A percentile compares a stretch with the other conserved stretches of the same genome.
phyloP scores from a whole-genome alignment of 352 stramenopile genomes.

The Phytophthora citrophthora region DNA sequence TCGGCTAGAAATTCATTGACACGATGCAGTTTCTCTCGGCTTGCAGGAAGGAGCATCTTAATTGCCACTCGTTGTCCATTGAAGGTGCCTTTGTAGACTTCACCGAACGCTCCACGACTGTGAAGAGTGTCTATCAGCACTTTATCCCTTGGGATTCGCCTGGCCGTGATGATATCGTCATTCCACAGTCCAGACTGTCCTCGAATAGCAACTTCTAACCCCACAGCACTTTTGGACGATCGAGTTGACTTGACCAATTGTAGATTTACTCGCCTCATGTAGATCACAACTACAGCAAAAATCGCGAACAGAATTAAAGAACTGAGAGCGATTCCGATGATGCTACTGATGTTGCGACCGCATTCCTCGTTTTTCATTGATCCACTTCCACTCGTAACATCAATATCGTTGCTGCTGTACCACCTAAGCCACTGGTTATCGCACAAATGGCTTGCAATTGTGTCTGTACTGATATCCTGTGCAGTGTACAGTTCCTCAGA shows the following conservation, averaged over 20 bases:
- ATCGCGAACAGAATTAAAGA: neutral
- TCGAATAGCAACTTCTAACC: neutral
- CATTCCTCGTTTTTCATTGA: no score
- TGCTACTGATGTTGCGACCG: neutral
- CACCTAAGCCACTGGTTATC: neutral
- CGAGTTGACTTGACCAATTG: conserved; percentile 3
- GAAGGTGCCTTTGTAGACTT: conserved; percentile 42
- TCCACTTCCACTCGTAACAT: neutral
- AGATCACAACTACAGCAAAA: neutral
- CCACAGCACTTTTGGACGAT: neutral
- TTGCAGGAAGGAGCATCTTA: conserved; percentile 40
- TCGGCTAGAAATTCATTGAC: conserved; percentile 45
- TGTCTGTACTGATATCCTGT: neutral
- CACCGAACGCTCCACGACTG: conserved; percentile 34
- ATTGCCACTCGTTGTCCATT: conserved; percentile 40
- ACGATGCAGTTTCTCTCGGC: conserved; percentile 20
- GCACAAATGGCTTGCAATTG: conserved; percentile 8
- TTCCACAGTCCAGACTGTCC: conserved; percentile 25
- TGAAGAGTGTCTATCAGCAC: conserved; percentile 22
- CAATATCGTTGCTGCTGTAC: conserved; percentile 19
- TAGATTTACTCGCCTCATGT: neutral
- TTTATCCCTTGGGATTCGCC: conserved; percentile 39
- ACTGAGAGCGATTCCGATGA: conserved; percentile 5
- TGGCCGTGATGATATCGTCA: conserved; percentile 38
- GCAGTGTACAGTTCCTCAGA: neutral